Conservation (phyloP, 176 grass and related monocot species). For the Leersia perrieri region DNA sequence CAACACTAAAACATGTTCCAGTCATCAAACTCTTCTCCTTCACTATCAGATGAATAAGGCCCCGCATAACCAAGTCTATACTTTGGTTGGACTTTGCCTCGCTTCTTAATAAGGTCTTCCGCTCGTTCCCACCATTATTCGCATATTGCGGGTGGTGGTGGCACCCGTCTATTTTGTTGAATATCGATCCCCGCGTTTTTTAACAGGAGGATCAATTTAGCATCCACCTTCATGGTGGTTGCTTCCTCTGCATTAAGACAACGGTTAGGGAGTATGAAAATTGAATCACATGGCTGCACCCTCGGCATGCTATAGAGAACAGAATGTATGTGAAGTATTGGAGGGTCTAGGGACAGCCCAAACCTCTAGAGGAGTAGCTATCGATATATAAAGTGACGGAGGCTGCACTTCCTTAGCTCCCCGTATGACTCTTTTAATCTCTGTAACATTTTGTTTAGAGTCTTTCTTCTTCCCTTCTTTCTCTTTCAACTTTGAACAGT, state of each 20-base stretch:
- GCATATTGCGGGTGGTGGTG: not conserved
- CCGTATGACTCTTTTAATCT: too few species aligned
- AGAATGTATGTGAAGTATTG: not conserved
- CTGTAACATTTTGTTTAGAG: too few species aligned
- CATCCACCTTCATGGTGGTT: not conserved
- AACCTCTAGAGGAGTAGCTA: not conserved
- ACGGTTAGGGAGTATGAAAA: not conserved
- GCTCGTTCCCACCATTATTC: too few species aligned
- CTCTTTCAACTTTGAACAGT: too few species aligned
- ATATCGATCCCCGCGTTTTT: too few species aligned
- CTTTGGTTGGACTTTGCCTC: not conserved
- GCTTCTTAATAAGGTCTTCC: not conserved
- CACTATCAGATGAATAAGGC: not conserved
- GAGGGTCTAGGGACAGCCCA: not conserved
- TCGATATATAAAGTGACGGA: not conserved
- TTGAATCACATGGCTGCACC: not conserved
- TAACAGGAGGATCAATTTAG: not conserved
- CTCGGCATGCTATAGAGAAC: not conserved
- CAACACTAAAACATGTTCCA: too few species aligned
- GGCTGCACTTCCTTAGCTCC: too few species aligned
- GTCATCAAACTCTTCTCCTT: not conserved
- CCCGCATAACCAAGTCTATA: not conserved
- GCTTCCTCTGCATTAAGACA: not conserved
- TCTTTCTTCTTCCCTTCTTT: too few species aligned
- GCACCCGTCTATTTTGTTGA: too few species aligned